Percentiles rank a stretch among this genome's conserved stretches.
These are phyloP conservation scores for Suillus americanus DNA, from an alignment of 768 basidiomycete genomes.

Conservation along the genomic window DNA sequence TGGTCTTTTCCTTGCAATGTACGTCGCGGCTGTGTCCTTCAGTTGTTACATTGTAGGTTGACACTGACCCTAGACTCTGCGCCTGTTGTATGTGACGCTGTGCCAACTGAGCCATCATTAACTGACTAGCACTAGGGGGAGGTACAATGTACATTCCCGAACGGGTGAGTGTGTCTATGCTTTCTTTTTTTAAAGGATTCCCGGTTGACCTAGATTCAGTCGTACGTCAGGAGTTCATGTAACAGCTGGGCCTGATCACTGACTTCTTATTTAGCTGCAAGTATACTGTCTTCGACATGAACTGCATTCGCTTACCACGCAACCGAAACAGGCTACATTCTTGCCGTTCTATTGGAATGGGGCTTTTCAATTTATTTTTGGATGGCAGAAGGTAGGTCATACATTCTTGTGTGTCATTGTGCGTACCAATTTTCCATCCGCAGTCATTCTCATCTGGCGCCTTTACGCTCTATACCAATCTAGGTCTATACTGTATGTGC, in stretches of 20 bases:
- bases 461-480: background rate
- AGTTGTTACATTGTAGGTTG: background rate
- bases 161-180: background rate
- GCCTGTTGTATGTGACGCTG: background rate
- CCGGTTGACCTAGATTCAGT: background rate
- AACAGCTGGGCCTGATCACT: background rate
- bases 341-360: background rate
- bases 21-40: background rate
- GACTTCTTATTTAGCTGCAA: background rate
- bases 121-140: conserved; percentile 1
- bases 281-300: background rate
- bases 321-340: background rate
- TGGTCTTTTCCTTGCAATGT: background rate
- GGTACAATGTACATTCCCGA: background rate
- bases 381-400: background rate
- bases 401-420: too few species aligned
- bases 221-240: background rate
- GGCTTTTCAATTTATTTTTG: background rate
- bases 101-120: background rate
- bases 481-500: background rate
- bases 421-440: background rate
- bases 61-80: background rate
- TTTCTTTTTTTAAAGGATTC: background rate
- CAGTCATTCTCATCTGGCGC: background rate
- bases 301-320: background rate